Evolutionary conservation across 1,284 basidiomycete genomes (phyloP).

Genomic region (Pseudozyma sp.): DNA sequence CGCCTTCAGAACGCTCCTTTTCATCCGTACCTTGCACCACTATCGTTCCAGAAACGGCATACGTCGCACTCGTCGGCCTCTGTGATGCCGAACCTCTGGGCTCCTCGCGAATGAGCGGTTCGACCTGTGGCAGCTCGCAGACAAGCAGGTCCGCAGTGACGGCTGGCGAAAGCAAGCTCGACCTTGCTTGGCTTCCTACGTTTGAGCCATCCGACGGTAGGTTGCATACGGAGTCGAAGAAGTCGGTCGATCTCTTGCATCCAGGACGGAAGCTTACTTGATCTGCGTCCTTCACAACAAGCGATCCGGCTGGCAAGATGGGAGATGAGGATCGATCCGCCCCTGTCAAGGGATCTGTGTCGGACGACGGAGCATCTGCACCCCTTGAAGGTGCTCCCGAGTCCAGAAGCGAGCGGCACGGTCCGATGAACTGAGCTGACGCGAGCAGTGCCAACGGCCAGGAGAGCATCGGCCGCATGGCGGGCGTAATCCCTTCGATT

Average conservation of each 20-base stretch:
- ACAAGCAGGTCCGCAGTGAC: conserved; percentile 40
- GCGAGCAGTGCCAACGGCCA: conserved; percentile 13
- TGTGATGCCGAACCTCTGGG: not conserved
- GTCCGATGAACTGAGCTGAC: conserved; percentile 11
- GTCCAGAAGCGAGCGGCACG: conserved; percentile 16
- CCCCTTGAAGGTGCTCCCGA: conserved; percentile 9
- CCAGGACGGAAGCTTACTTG: conserved; percentile 20
- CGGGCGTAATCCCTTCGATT: conserved; percentile 3
- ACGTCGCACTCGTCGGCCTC: conserved; percentile 12
- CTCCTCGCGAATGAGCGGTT: conserved; percentile 28
- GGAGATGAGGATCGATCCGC: not conserved
- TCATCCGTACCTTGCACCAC: conserved; percentile 11
- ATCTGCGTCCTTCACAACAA: conserved; percentile 10
- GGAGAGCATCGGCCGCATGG: conserved; percentile 18
- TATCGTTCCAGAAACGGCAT: conserved; percentile 44
- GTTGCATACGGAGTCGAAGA: conserved; percentile 44
- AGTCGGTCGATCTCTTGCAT: conserved; percentile 48
- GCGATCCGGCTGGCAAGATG: not conserved
- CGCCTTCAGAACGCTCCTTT: not conserved
- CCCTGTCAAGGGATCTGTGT: no score
- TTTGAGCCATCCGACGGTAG: not conserved
- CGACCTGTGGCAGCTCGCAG: conserved; percentile 40
- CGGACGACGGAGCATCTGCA: not conserved
- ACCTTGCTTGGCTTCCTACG: not conserved
- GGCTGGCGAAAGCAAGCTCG: not conserved